Conservation (phyloP, 2,329 filamentous ascomycete species). For the Xenoacremonium recifei region DNA sequence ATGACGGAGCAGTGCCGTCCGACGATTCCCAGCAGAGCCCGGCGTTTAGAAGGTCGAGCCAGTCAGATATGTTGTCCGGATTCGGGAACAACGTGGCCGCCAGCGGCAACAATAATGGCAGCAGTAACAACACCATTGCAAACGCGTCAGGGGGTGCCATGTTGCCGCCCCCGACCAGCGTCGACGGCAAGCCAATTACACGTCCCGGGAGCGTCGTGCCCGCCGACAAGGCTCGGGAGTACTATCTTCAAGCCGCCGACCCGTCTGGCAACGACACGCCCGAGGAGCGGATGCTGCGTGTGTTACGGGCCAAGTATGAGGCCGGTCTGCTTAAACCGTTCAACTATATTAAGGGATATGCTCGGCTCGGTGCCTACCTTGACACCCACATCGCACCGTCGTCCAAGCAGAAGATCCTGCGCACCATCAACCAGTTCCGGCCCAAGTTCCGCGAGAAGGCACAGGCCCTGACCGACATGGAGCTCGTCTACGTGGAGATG, state of each 20-base stretch:
- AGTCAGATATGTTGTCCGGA: constrained; percentile 48
- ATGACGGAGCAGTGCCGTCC: constrained; percentile 72
- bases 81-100: constrained; percentile 42
- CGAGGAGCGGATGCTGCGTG: constrained; percentile 91
- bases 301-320: constrained; percentile 93
- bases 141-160: constrained; percentile 37
- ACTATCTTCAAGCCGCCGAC: constrained; percentile 95
- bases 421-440: constrained; percentile 87
- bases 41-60: constrained; percentile 39
- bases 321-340: constrained; percentile 93
- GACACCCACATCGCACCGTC: constrained; percentile 79
- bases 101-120: too few relatives aligned
- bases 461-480: constrained; percentile 86
- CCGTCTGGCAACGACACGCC: constrained; percentile 82
- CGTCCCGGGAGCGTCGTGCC: constrained; percentile 61
- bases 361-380: constrained; percentile 85
- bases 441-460: constrained; percentile 96
- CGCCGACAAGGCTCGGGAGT: constrained; percentile 77
- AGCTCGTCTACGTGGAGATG: constrained; percentile 95
- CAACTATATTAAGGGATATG: constrained; percentile 97
- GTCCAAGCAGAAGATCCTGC: constrained; percentile 86
- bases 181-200: constrained; percentile 54
- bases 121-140: constrained; percentile 19
- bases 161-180: constrained; percentile 45
- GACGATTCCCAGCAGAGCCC: constrained; percentile 58